phyloP scores from a whole-genome alignment of 495 filamentous ascomycete genomes.

The Pyronema domesticum region DNA sequence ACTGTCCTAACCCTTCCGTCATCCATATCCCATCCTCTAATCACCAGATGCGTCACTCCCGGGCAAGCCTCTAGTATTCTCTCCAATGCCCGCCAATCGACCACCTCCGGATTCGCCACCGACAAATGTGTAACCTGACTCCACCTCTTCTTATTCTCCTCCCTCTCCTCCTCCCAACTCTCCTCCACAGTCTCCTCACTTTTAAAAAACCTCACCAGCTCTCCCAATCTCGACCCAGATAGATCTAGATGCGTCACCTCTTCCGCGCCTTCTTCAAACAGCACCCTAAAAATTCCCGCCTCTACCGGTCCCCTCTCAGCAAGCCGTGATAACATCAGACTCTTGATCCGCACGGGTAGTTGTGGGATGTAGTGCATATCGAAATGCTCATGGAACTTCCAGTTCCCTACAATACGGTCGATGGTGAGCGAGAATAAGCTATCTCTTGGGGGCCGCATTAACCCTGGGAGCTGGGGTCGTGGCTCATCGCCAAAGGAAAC shows the following conservation, averaged over 20 bases:
- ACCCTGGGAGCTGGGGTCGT: constrained; percentile 9
- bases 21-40: constrained; percentile 10
- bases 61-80: constrained; percentile 7
- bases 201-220: constrained; percentile 3
- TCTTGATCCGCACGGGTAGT: constrained; percentile 13
- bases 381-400: constrained; percentile 12
- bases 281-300: constrained; percentile 4
- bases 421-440: constrained; percentile 6
- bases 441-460: background rate
- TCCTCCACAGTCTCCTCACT: background rate
- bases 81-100: constrained; percentile 6
- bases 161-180: background rate
- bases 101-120: constrained; percentile 7
- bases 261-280: constrained; percentile 13
- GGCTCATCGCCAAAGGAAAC: background rate
- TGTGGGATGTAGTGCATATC: constrained; percentile 17
- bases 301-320: constrained; percentile 1
- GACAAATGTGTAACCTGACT: background rate
- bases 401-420: constrained; percentile 8
- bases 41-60: constrained; percentile 16
- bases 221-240: constrained; percentile 4
- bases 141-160: background rate
- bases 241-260: constrained; percentile 15
- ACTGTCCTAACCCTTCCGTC: constrained; percentile 6
- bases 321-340: constrained; percentile 4